Conservation (phyloP, 164 flowering plant genomes). For the Vitis amurensis region DNA sequence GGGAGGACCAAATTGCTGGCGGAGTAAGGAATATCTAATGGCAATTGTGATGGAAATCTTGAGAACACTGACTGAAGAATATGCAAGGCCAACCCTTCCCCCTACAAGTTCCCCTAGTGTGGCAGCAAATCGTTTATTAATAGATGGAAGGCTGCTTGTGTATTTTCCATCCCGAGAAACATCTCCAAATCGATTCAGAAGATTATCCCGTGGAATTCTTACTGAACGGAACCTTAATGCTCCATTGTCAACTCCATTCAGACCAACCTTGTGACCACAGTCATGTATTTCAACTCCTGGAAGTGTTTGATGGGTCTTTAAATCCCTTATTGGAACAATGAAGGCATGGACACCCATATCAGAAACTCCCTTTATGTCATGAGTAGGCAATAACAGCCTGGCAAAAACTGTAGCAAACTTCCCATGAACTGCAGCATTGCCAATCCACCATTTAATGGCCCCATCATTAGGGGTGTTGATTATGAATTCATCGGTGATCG, state of each 20-base stretch:
- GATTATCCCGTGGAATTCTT: conserved; percentile 93
- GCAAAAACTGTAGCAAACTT: conserved; percentile 98
- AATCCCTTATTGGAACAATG: conserved; percentile 91
- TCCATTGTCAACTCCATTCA: conserved; percentile 98
- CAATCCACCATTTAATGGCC: conserved; percentile 99
- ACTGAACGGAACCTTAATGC: conserved; percentile 79
- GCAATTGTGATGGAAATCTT: conserved; percentile 80
- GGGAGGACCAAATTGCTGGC: conserved; percentile 96
- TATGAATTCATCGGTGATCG: conserved; percentile 74
- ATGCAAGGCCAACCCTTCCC: conserved; percentile 90
- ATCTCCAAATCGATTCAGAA: conserved; percentile 92
- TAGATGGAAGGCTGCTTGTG: conserved; percentile 82
- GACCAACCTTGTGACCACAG: conserved; percentile 94
- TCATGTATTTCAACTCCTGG: conserved; percentile 93
- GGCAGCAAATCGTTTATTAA: conserved; percentile 84
- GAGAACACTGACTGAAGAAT: conserved; percentile 82
- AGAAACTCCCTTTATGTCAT: conserved; percentile 55
- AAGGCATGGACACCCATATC: conserved; percentile 99
- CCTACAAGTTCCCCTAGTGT: conserved; percentile 97
- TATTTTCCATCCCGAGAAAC: conserved; percentile 93
- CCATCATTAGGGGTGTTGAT: conserved; percentile 94
- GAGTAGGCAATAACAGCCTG: conserved; percentile 70
- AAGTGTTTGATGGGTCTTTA: conserved; percentile 67
- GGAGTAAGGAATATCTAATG: conserved; percentile 79
- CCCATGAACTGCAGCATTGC: conserved; percentile 95